Conservation (phyloP, 495 filamentous ascomycete species). For the Lophium mytilinum region DNA sequence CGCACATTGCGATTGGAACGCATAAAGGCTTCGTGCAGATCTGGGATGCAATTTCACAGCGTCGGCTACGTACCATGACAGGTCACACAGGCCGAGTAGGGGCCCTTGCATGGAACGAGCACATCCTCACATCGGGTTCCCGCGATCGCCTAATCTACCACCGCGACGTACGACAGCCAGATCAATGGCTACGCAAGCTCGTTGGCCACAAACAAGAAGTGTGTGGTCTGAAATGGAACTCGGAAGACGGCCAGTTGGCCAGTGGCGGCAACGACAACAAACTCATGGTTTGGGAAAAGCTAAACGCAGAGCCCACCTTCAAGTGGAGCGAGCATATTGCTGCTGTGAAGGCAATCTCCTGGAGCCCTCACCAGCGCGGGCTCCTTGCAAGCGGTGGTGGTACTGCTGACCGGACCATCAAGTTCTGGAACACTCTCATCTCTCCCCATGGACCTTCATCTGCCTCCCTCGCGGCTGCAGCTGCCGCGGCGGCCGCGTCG, state of each 20-base stretch:
- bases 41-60: constrained; percentile 84
- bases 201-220: constrained; percentile 98
- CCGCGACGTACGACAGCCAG: constrained; percentile 87
- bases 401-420: constrained; percentile 90
- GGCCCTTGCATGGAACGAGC: constrained; percentile 93
- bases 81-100: constrained; percentile 88
- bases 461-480: constrained; percentile 49
- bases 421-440: constrained; percentile 89
- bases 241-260: constrained; percentile 88
- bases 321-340: constrained; percentile 90
- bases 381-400: constrained; percentile 93
- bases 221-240: constrained; percentile 96
- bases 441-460: constrained; percentile 18
- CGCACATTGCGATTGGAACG: constrained; percentile 90
- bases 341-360: constrained; percentile 97
- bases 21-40: constrained; percentile 91
- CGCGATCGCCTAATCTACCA: constrained; percentile 90
- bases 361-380: constrained; percentile 91
- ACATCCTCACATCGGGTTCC: constrained; percentile 92
- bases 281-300: constrained; percentile 94
- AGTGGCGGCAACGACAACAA: constrained; percentile 98
- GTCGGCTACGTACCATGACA: constrained; percentile 87
- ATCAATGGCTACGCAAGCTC: constrained; percentile 77
- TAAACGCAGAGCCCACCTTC: constrained; percentile 76
- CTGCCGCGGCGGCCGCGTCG: constrained; percentile 13